phyloP scores from a whole-genome alignment of 768 basidiomycete genomes.

The Favolaschia claudopus region DNA sequence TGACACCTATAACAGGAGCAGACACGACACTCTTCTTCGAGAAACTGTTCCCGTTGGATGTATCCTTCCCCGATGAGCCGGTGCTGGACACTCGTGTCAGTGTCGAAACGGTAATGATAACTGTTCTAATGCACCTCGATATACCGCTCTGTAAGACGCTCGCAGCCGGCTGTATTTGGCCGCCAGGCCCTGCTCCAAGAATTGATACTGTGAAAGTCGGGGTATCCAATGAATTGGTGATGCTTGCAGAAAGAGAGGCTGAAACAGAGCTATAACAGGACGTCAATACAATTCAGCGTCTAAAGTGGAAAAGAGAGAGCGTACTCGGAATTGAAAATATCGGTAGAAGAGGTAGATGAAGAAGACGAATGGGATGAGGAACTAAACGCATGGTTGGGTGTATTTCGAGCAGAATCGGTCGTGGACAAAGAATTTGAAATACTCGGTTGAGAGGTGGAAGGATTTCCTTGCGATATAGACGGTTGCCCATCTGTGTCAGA shows the following conservation, averaged over 20 bases:
- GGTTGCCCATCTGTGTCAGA: neutral
- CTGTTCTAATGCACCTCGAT: too few relatives aligned
- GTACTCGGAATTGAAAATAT: too few relatives aligned
- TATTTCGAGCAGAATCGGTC: neutral
- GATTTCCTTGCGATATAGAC: neutral
- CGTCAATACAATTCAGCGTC: neutral
- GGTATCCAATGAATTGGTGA: neutral
- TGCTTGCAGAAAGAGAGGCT: neutral
- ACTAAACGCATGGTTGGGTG: neutral
- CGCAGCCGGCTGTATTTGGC: too few relatives aligned
- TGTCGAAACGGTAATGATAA: too few relatives aligned
- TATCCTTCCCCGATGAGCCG: neutral
- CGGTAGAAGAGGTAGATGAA: neutral
- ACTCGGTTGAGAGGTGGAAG: neutral
- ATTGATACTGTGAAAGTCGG: neutral
- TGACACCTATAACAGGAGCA: constrained; percentile 15
- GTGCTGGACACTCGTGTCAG: neutral
- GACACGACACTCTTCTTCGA: constrained; percentile 11
- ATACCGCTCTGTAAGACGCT: too few relatives aligned
- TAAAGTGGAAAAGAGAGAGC: too few relatives aligned
- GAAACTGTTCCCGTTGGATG: neutral
- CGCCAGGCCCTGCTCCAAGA: too few relatives aligned
- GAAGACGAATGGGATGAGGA: neutral
- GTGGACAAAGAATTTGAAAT: neutral
- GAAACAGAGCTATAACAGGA: neutral